Evolutionary conservation across 1,284 basidiomycete species (phyloP).

Genomic region (Exobasidium rhododendri): DNA sequence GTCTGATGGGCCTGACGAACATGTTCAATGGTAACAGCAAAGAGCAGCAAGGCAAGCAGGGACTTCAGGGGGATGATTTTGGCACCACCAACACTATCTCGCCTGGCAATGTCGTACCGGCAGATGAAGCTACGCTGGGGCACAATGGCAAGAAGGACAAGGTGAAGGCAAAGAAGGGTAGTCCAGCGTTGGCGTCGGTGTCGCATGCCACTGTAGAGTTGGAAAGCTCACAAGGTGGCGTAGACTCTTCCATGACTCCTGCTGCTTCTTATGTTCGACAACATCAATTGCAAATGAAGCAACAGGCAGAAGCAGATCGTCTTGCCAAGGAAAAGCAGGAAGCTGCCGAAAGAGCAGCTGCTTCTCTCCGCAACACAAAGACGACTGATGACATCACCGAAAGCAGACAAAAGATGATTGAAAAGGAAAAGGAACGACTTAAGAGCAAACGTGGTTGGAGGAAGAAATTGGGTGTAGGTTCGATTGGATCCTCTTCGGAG

Average conservation of each 20-base stretch:
- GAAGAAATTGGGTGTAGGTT: constrained; percentile 55
- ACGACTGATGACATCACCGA: constrained; percentile 56
- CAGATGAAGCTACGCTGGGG: constrained; percentile 55
- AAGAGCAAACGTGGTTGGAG: constrained; percentile 53
- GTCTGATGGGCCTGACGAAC: constrained; percentile 85
- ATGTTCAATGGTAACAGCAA: constrained; percentile 60
- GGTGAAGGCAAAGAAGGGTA: constrained; percentile 61
- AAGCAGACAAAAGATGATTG: constrained; percentile 57
- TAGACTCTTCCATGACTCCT: constrained; percentile 77
- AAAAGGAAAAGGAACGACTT: constrained; percentile 55
- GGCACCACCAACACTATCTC: constrained; percentile 51
- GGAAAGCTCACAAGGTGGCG: constrained; percentile 61
- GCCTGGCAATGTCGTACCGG: background rate
- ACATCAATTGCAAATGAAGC: constrained; percentile 69
- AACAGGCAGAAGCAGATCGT: constrained; percentile 47
- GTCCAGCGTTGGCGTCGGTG: constrained; percentile 70
- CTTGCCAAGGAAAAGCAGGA: constrained; percentile 54
- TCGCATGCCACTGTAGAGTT: constrained; percentile 82
- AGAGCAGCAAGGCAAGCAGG: constrained; percentile 67
- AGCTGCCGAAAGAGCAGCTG: constrained; percentile 14
- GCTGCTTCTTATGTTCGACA: constrained; percentile 86
- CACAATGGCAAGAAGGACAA: constrained; percentile 42
- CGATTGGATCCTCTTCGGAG: constrained; percentile 1
- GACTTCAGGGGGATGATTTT: constrained; percentile 60
- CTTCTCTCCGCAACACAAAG: constrained; percentile 47